A percentile compares a stretch with the other conserved stretches of the same genome.
phyloP scores from a whole-genome alignment of 2,329 filamentous ascomycete genomes.

The Arthrobotrys musiformis region DNA sequence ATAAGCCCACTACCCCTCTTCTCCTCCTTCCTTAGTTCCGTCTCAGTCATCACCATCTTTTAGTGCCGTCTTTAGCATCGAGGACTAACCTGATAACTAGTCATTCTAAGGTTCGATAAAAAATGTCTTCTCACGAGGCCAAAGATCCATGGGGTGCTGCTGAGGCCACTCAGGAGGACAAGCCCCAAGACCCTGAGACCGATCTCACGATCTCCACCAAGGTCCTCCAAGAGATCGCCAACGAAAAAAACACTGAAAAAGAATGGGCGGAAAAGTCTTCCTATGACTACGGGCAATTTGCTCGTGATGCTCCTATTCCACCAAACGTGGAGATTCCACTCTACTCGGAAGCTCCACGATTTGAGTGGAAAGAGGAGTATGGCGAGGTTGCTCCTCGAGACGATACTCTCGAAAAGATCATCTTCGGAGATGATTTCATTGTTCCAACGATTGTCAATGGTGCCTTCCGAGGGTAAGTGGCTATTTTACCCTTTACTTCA shows the following conservation, averaged over 20 bases:
- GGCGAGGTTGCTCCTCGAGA: conserved; percentile 84
- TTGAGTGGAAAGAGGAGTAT: conserved; percentile 85
- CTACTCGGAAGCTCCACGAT: conserved; percentile 67
- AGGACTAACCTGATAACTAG: not conserved
- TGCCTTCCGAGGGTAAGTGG: conserved; percentile 33
- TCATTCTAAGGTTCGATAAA: not conserved
- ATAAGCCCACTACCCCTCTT: not conserved
- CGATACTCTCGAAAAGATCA: conserved; percentile 75
- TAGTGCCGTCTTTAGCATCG: not conserved
- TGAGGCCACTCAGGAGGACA: conserved; percentile 26
- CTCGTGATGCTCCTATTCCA: conserved; percentile 11
- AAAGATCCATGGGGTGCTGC: conserved; percentile 21
- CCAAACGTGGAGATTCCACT: not conserved
- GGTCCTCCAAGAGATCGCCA: conserved; percentile 37
- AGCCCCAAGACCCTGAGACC: conserved; percentile 40
- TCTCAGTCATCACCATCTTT: not conserved
- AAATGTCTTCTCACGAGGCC: conserved; percentile 26
- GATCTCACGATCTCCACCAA: conserved; percentile 34
- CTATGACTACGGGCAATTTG: conserved; percentile 65
- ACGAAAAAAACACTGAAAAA: conserved; percentile 59
- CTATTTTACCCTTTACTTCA: no score
- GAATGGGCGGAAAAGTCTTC: conserved; percentile 60
- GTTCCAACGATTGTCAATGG: conserved; percentile 13
- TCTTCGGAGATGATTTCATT: conserved; percentile 72
- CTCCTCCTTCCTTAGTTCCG: not conserved